Base-by-base conservation (phyloP, 2,329 filamentous ascomycete genomes). In the Ophiocordyceps camponoti-floridani region DNA sequence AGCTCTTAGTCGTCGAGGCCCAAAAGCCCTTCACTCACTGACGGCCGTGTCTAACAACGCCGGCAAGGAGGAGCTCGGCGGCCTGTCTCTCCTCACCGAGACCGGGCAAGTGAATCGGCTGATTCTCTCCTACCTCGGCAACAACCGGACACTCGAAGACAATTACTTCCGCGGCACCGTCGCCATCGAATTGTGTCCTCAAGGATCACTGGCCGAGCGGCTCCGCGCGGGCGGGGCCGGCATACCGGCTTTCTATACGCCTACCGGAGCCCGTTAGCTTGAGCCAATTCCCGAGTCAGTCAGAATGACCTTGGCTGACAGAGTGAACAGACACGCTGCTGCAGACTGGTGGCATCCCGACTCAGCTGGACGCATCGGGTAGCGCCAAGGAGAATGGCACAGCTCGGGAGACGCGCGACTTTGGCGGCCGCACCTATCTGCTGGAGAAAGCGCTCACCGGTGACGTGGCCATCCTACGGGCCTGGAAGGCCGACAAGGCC, bases 1-100 rank as follows among this genome's bases (percentile, higher is more conserved):
- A 38, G 77, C 83, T 1, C 70, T 89, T 42, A 89, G 91, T 55
- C 72, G 82, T 51, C 80, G 75, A 53, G 72, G 88, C 31, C 68
- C 78, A 47, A 71, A 72, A 31, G 75, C 82, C 13, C 79, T 93
- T 57, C 81, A 65, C 2, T 82, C 82, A 35, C 64, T 95, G 23
- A 94, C 87, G 2, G 88, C 85, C 18, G 88, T 94, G 45, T 94
- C 86, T 43, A 95, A 95, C 70, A 95, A 95, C 59, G 88, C 88
- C 30, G 88, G 88, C 47, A 84, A 88, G 13, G 85, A 89, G 53
- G 74, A 73, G 48, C 81, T 79, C 6, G 88, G 88, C 2, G 75
- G 88, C 33, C 85, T 81, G 51, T 75, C 84, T 61, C 72, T 93
- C 13, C 72, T 93, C 48, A 79, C 79, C 14, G 72, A 82, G 63